Evolutionary conservation across 495 filamentous ascomycete species (phyloP).

Genomic region (Lasiosphaeria miniovina): DNA sequence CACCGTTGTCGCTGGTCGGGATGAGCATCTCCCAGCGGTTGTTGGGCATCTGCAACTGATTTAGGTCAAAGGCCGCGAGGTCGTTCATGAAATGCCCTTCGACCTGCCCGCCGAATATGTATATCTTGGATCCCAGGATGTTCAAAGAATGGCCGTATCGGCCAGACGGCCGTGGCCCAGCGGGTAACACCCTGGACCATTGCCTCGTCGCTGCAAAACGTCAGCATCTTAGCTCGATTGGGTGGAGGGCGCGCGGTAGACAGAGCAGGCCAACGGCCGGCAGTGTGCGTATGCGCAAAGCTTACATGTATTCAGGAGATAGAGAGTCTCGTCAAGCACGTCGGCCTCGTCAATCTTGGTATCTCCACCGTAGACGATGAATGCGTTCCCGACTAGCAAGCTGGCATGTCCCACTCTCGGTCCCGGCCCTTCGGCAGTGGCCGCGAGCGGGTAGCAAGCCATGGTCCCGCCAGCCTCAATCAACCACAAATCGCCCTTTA

Average conservation of each 20-base stretch:
- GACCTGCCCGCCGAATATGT: conserved; percentile 95
- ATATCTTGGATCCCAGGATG: conserved; percentile 93
- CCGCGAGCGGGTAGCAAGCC: conserved; percentile 86
- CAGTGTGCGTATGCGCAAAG: background rate
- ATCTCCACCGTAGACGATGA: conserved; percentile 98
- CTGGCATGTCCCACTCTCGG: conserved; percentile 94
- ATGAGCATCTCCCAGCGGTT: conserved; percentile 94
- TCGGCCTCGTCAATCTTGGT: conserved; percentile 95
- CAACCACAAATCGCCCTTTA: conserved; percentile 97
- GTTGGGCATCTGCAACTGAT: conserved; percentile 79
- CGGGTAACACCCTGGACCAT: conserved; percentile 91
- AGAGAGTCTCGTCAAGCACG: conserved; percentile 88
- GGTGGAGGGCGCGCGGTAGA: no score
- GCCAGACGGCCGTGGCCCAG: conserved; percentile 76
- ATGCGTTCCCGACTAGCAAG: conserved; percentile 95
- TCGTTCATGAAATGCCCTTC: conserved; percentile 99
- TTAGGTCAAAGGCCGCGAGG: conserved; percentile 93
- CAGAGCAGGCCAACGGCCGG: no score
- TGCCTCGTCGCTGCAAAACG: conserved; percentile 76
- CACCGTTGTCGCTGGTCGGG: conserved; percentile 67
- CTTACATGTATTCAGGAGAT: conserved; percentile 97
- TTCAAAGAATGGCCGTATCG: conserved; percentile 96
- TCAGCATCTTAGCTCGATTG: conserved; percentile 17
- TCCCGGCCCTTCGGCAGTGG: conserved; percentile 89
- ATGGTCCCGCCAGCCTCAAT: conserved; percentile 87